phyloP scores from a whole-genome alignment of 129 eudicot species.

The Kitagawia praeruptora region DNA sequence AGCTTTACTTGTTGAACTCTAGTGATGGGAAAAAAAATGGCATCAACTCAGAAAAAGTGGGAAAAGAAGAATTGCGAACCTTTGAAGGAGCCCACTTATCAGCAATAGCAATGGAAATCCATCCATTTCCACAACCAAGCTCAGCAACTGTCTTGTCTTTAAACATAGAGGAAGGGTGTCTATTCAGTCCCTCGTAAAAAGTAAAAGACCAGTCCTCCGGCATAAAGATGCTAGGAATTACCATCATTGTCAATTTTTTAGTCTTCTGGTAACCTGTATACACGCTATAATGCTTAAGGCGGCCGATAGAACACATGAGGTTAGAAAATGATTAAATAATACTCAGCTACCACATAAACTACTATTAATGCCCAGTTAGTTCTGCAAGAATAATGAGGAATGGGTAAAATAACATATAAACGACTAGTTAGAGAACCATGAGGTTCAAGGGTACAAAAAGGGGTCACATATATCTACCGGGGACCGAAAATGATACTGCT shows the following conservation, averaged over 20 bases:
- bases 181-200: constrained; percentile 82
- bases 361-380: neutral
- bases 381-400: neutral
- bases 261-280: constrained; percentile 53
- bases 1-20: neutral
- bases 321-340: neutral
- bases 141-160: constrained; percentile 85
- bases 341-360: neutral
- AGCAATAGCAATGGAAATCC: constrained; percentile 97
- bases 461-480: neutral
- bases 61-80: constrained; percentile 31
- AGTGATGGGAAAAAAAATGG: neutral
- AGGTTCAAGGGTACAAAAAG: neutral
- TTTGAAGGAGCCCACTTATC: constrained; percentile 81
- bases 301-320: neutral
- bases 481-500: neutral
- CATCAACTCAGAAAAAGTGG: constrained; percentile 5
- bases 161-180: constrained; percentile 86
- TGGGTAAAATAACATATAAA: neutral
- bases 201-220: constrained; percentile 99
- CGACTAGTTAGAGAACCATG: neutral
- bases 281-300: neutral
- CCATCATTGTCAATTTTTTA: constrained; percentile 86
- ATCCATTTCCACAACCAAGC: constrained; percentile 98
- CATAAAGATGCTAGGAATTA: constrained; percentile 91